phyloP scores from a whole-genome alignment of 2,329 filamentous ascomycete species.

The Cladophialophora immunda region DNA sequence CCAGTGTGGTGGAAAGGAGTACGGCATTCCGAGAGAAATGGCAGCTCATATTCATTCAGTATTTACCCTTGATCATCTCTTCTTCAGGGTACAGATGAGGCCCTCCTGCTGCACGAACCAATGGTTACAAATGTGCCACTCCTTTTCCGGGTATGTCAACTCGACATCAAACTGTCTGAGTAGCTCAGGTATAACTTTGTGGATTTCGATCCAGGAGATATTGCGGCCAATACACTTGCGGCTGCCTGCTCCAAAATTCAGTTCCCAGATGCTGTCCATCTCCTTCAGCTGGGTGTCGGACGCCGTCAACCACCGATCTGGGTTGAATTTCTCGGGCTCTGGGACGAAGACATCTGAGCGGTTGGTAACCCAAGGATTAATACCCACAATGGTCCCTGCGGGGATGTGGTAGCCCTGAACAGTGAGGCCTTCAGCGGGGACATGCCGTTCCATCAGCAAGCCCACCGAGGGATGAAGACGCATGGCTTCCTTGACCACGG shows the following conservation, averaged over 20 bases:
- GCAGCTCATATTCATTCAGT: no score
- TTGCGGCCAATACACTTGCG: constrained; percentile 51
- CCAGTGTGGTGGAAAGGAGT: no score
- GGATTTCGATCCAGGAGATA: constrained; percentile 38
- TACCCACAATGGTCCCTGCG: constrained; percentile 35
- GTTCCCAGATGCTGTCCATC: constrained; percentile 48
- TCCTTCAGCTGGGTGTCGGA: constrained; percentile 39
- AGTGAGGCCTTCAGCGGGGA: constrained; percentile 36
- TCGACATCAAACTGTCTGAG: constrained; percentile 32
- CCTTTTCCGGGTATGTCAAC: constrained; percentile 35
- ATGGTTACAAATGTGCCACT: constrained; percentile 39
- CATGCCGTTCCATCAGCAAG: constrained; percentile 41
- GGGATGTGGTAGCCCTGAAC: constrained; percentile 35
- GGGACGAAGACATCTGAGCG: constrained; percentile 31
- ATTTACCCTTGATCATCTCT: constrained; percentile 13
- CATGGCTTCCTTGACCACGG: constrained; percentile 37
- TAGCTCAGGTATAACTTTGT: constrained; percentile 42
- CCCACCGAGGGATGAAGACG: constrained; percentile 41
- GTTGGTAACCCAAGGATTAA: constrained; percentile 44
- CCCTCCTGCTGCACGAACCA: constrained; percentile 40
- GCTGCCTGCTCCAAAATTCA: constrained; percentile 60
- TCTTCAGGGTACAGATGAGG: constrained; percentile 33
- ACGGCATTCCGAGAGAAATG: no score
- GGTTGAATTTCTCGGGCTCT: constrained; percentile 40
- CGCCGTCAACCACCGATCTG: constrained; percentile 45